Percentiles rank a stretch among this genome's conserved stretches.
Evolutionary conservation across 306 rosid species (phyloP).

Genomic region (Castanospermum australe): DNA sequence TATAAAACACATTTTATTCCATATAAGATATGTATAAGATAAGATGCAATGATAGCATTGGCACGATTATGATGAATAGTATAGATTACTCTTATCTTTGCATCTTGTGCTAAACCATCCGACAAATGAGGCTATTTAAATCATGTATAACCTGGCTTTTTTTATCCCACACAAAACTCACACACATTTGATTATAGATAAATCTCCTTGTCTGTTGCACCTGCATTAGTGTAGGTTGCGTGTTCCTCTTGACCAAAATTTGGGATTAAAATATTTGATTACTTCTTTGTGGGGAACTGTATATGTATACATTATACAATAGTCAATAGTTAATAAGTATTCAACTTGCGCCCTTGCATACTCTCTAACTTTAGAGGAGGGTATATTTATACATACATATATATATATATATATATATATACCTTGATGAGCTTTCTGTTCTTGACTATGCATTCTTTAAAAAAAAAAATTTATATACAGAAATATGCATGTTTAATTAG

Average conservation of each 20-base stretch:
- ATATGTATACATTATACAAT: not conserved
- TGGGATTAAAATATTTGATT: not conserved
- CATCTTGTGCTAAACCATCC: constrained; percentile 38
- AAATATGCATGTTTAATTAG: not conserved
- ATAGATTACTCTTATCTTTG: constrained; percentile 8
- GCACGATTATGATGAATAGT: constrained; percentile 14
- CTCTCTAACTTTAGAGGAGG: not conserved
- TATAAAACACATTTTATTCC: not conserved
- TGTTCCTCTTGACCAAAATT: not conserved
- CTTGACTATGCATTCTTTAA: constrained; percentile 23
- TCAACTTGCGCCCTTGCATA: not conserved
- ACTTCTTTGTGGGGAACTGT: not conserved
- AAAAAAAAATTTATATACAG: no score
- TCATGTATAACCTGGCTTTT: constrained; percentile 28
- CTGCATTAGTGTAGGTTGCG: not conserved
- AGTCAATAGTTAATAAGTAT: not conserved
- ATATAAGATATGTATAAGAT: constrained; percentile 15
- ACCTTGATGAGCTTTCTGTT: not conserved
- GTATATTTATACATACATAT: no score
- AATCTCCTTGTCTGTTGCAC: constrained; percentile 10
- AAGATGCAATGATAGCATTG: constrained; percentile 17
- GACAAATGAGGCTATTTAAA: constrained; percentile 45
- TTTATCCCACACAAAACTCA: not conserved
- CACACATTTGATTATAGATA: not conserved
- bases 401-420: no score